Evolutionary conservation across 1,284 basidiomycete species (phyloP).

Genomic region (Leccinum cinnamomeum): DNA sequence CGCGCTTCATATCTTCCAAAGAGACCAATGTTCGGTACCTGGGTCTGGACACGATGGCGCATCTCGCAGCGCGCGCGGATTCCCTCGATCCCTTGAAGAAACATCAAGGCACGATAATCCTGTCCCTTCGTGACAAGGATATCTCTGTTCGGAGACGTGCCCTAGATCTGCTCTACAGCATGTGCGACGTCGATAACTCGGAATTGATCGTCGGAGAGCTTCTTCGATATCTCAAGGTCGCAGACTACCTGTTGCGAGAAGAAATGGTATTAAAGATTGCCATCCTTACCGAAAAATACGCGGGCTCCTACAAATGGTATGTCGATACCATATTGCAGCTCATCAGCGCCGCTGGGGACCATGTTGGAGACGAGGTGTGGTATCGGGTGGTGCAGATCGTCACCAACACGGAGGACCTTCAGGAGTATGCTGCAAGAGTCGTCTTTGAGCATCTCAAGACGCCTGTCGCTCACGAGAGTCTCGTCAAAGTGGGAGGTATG

Average conservation of each 20-base stretch:
- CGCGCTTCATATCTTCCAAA: constrained; percentile 91
- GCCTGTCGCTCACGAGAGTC: constrained; percentile 92
- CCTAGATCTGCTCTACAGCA: constrained; percentile 95
- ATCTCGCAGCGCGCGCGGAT: constrained; percentile 91
- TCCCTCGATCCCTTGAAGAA: constrained; percentile 91
- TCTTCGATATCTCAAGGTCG: constrained; percentile 88
- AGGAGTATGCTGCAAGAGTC: constrained; percentile 93
- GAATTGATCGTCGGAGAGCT: constrained; percentile 95
- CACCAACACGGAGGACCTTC: constrained; percentile 96
- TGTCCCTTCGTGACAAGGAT: constrained; percentile 94
- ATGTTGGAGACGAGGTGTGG: constrained; percentile 99
- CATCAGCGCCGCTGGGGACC: constrained; percentile 95
- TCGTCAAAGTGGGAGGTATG: constrained; percentile 94
- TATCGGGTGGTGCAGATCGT: constrained; percentile 98
- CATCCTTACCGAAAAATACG: constrained; percentile 97
- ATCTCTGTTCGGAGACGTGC: constrained; percentile 95
- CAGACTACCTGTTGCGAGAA: constrained; percentile 94
- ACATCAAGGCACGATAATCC: constrained; percentile 94
- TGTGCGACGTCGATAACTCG: constrained; percentile 97
- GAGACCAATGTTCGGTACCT: constrained; percentile 99
- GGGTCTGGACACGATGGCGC: constrained; percentile 97
- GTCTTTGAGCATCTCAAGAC: constrained; percentile 89
- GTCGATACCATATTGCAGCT: constrained; percentile 95
- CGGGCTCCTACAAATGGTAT: constrained; percentile 94
- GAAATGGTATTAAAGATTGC: constrained; percentile 99